phyloP scores from a whole-genome alignment of 495 filamentous ascomycete species.

The Aspergillus biplanus region DNA sequence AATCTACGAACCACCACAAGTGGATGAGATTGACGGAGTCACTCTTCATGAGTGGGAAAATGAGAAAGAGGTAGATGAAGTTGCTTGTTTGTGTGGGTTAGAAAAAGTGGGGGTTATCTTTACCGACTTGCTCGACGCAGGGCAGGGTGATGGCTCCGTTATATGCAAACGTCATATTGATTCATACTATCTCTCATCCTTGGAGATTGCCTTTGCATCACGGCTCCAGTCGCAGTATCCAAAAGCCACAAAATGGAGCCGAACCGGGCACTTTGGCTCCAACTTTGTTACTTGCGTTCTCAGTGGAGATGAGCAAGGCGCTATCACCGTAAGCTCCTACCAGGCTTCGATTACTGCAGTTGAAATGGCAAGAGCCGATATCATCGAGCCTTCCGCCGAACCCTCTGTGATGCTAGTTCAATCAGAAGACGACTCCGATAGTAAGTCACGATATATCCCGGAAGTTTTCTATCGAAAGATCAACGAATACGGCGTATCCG shows the following conservation, averaged over 20 bases:
- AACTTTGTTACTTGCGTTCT: slow-evolving; percentile 97
- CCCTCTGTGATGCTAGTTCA: slow-evolving; percentile 93
- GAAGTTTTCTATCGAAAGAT: slow-evolving; percentile 96
- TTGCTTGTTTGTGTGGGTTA: slow-evolving; percentile 83
- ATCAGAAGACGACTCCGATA: slow-evolving; percentile 77
- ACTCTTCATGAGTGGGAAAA: slow-evolving; percentile 87
- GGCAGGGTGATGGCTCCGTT: slow-evolving; percentile 76
- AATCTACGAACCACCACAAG: slow-evolving; percentile 94
- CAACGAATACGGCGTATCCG: slow-evolving; percentile 94
- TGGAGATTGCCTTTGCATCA: slow-evolving; percentile 89
- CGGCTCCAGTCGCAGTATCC: slow-evolving; percentile 85
- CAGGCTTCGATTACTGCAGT: slow-evolving; percentile 94
- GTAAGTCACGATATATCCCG: slow-evolving; percentile 85
- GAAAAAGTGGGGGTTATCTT: slow-evolving; percentile 93
- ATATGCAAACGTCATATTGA: slow-evolving; percentile 96
- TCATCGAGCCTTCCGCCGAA: slow-evolving; percentile 93
- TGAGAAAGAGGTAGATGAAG: slow-evolving; percentile 78
- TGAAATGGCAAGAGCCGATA: slow-evolving; percentile 95
- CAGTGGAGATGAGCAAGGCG: slow-evolving; percentile 85
- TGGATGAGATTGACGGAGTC: slow-evolving; percentile 88
- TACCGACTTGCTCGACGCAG: slow-evolving; percentile 88
- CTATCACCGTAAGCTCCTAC: slow-evolving; percentile 87
- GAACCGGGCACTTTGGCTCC: slow-evolving; percentile 90
- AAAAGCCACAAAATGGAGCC: slow-evolving; percentile 95
- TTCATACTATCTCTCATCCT: slow-evolving; percentile 90